A percentile compares a stretch with the other conserved stretches of the same genome.
Evolutionary conservation across 2,329 filamentous ascomycete genomes (phyloP).

Genomic region (Aspergillaceae sp.): DNA sequence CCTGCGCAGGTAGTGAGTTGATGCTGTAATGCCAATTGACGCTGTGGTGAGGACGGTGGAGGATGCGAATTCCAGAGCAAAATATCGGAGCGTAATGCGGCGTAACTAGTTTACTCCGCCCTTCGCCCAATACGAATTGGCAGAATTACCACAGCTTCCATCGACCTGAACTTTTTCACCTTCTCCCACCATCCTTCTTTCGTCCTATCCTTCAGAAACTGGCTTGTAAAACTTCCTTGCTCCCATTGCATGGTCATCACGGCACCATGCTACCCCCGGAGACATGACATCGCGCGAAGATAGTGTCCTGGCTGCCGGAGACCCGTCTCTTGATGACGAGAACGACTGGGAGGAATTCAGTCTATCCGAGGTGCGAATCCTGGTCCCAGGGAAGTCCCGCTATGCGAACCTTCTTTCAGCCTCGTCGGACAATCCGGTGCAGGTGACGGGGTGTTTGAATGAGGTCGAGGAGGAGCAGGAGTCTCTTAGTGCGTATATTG

Average conservation of each 20-base stretch:
- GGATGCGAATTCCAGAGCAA: too few species aligned
- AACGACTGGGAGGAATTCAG: conserved; percentile 54
- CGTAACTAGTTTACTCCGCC: too few species aligned
- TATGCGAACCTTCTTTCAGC: conserved; percentile 49
- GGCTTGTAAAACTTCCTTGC: background rate
- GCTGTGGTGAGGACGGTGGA: too few species aligned
- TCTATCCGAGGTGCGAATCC: conserved; percentile 47
- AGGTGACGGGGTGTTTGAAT: conserved; percentile 45
- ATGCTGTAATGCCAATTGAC: too few species aligned
- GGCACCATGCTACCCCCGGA: conserved; percentile 27
- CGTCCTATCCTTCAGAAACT: background rate
- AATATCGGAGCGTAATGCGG: too few species aligned
- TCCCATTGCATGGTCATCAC: conserved; percentile 3
- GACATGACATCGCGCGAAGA: conserved; percentile 39
- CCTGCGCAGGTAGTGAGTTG: too few species aligned
- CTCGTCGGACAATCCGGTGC: conserved; percentile 46
- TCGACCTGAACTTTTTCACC: too few species aligned
- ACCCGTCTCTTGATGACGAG: conserved; percentile 38
- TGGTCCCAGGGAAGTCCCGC: conserved; percentile 40
- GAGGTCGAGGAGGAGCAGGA: conserved; percentile 38
- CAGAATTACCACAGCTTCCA: too few species aligned
- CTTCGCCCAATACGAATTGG: too few species aligned
- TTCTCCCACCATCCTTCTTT: background rate
- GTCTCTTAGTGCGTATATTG: conserved; percentile 28
- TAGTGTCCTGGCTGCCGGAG: conserved; percentile 37